These are phyloP conservation scores for Fusarium sp. DNA, from an alignment of 2,329 filamentous ascomycete species.

Conservation along the genomic window DNA sequence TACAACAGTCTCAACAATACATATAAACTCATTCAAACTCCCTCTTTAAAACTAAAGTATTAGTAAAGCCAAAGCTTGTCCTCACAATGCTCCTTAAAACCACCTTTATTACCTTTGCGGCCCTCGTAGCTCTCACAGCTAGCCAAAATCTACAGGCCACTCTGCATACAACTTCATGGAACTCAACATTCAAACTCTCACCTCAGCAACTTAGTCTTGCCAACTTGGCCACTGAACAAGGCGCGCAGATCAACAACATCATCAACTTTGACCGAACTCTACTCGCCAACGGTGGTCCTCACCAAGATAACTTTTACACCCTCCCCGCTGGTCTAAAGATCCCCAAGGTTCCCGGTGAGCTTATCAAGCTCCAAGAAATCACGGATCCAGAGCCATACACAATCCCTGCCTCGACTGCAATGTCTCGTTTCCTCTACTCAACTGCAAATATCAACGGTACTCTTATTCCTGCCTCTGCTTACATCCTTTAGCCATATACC, in stretches of 20 bases:
- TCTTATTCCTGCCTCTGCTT: neutral
- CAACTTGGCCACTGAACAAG: neutral
- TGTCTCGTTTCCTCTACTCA: neutral
- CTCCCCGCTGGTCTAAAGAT: neutral
- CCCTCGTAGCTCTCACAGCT: neutral
- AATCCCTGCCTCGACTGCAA: neutral
- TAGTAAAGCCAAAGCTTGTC: accelerated
- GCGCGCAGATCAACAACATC: neutral
- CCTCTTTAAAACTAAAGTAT: neutral
- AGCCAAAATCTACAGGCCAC: neutral
- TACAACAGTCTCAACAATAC: neutral
- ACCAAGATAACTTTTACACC: neutral
- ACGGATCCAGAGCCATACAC: neutral
- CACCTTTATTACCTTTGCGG: neutral
- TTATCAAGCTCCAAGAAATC: neutral
- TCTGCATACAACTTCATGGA: neutral
- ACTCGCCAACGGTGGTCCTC: neutral
- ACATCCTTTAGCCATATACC: neutral
- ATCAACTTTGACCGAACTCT: neutral
- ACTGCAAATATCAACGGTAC: neutral
- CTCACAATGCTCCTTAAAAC: neutral
- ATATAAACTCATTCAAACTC: neutral
- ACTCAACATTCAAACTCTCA: neutral
- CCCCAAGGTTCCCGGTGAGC: neutral
- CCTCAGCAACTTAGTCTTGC: neutral